These are phyloP conservation scores for Pleurotus giganteus DNA, from an alignment of 768 basidiomycete species.

Conservation along the genomic window DNA sequence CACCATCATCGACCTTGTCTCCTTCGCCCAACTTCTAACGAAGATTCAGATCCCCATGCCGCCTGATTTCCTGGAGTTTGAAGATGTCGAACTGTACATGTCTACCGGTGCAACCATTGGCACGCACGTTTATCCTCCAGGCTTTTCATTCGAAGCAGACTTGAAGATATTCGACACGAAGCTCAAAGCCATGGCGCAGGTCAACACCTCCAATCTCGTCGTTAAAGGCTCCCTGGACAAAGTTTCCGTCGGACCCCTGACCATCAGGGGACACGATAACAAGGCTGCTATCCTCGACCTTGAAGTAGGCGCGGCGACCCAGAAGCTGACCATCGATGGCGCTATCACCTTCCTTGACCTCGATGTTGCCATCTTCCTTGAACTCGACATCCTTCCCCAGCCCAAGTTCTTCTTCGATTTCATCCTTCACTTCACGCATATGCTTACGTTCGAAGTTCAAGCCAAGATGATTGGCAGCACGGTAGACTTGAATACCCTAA, in stretches of 20 bases:
- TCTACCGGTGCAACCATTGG: slow-evolving; percentile 10
- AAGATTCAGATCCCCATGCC: background rate
- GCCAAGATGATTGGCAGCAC: background rate
- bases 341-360: background rate
- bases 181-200: background rate
- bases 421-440: slow-evolving; percentile 8
- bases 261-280: slow-evolving; percentile 2
- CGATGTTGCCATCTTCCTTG: background rate
- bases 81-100: slow-evolving; percentile 9
- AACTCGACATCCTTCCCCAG: slow-evolving; percentile 4
- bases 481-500: background rate
- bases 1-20: slow-evolving; percentile 8
- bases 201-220: background rate
- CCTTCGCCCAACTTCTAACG: slow-evolving; percentile 5
- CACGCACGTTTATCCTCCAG: slow-evolving; percentile 7
- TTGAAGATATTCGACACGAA: slow-evolving; percentile 9
- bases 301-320: background rate
- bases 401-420: slow-evolving; percentile 10
- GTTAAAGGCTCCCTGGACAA: slow-evolving; percentile 1
- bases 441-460: slow-evolving; percentile 6
- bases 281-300: background rate
- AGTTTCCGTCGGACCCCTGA: slow-evolving; percentile 5
- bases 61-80: slow-evolving; percentile 9
- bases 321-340: background rate
- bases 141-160: slow-evolving; percentile 3